Base-by-base conservation (phyloP, 2,329 filamentous ascomycete species). In the Aureobasidium sp. region DNA sequence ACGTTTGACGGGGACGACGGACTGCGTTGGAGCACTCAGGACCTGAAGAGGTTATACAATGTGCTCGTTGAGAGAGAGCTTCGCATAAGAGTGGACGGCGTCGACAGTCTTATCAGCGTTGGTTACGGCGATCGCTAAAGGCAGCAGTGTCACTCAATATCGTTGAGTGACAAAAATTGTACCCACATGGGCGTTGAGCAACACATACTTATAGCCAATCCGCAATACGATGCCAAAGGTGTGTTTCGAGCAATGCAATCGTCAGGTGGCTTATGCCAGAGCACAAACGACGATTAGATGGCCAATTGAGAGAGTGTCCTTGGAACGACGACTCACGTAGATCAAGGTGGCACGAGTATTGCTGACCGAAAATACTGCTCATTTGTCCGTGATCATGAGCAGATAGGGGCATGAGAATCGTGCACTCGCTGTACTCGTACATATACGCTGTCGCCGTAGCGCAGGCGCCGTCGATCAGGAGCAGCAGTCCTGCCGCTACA, bases 1-100 rank as follows among this genome's bases (percentile, higher is more conserved):
- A 76, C 81, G 45, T 71, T 80, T 38, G 64, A 65, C 18, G 43
- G 54, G 20, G 54, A 66, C 16, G 45, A 70, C 67, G 43, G 68
- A 13, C 70, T 74, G 65, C 60, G 75, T n/a, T 69, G 89, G 72
- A 71, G 66, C 1, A 78, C 79, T 23, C 79, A 79, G 33, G 87
- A 91, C 64, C 70, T 88, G 67, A 82, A 78, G 61, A 81, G 81
- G 59, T 74, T 90, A 20, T 88, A 86, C 73, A 81, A 84, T 68
- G 82, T 89, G 9, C 79, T 91, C 73, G 79, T 81, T 18, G 89
- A 91, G 76, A 90, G 90, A 76, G 89, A 89, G 71, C 68, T 91
- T 67, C 81, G 90, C 67, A 75, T 91, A 29, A 33, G 68, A 40
- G 54, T 63, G 11, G 68, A 69, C 20, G 65, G 59, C 4, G 36